These are phyloP conservation scores for Epichloe coenophiala DNA, from an alignment of 2,329 filamentous ascomycete species.

Conservation along the genomic window DNA sequence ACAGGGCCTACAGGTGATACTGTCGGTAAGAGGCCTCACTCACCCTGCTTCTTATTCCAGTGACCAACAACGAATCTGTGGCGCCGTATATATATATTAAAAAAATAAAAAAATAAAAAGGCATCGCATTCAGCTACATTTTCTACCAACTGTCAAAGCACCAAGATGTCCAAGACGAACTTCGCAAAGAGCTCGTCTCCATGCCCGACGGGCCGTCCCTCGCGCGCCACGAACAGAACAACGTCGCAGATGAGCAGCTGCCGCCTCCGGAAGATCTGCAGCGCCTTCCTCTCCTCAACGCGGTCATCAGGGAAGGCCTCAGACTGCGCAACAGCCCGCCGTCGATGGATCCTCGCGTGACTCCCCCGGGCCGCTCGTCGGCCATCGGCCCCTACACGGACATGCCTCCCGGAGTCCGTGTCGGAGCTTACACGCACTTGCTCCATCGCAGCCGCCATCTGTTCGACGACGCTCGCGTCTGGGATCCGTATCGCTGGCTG, in stretches of 20 bases:
- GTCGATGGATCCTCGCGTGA: not conserved
- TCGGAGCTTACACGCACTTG: not conserved
- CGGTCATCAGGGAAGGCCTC: not conserved
- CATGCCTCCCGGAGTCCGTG: not conserved
- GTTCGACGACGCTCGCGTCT: not conserved
- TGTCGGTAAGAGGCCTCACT: not conserved
- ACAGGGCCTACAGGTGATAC: not conserved
- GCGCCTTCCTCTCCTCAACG: not conserved
- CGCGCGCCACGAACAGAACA: not conserved
- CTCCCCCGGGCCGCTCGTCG: not conserved
- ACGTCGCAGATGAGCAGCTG: not conserved
- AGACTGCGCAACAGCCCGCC: not conserved
- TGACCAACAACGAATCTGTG: not conserved
- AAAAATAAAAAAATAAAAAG: too few relatives aligned
- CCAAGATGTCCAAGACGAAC: not conserved
- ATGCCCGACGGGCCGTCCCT: not conserved
- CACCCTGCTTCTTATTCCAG: not conserved
- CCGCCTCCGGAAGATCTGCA: not conserved
- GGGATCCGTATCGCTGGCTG: not conserved
- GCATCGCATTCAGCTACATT: not conserved
- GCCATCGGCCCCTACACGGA: not conserved
- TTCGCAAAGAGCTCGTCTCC: not conserved
- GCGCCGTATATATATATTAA: too few relatives aligned
- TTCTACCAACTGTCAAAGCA: not conserved
- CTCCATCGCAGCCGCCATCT: not conserved